Evolutionary conservation across 2,329 filamentous ascomycete species (phyloP), one percentile per base, ranked within the genome.

Genomic region (Sporothrix luriei): DNA sequence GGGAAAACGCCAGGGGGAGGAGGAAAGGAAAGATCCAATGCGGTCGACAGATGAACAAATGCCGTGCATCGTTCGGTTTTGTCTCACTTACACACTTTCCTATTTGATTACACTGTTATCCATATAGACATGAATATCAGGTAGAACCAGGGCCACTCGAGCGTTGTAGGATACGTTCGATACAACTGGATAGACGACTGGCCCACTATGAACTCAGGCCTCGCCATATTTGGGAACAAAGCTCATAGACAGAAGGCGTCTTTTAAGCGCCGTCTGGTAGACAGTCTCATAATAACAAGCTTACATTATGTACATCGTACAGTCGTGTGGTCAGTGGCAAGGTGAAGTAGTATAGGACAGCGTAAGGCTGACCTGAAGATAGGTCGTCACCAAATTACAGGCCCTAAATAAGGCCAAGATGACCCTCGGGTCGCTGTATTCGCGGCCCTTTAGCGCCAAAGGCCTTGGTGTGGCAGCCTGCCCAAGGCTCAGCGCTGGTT

Each of bases 301-400:
- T n/a, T 49, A 52, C 49, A n/a, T n/a, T n/a, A n/a, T n/a, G n/a
- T n/a, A n/a, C n/a, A 29, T 38, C 26, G 4, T 33, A n/a, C 51
- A 11, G 24, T 4, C 9, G 21, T 54, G 26, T 33, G 16, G 24
- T 55, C 13, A 26, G 26, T 10, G 21, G 51, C 46, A 48, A 48
- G 43, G 43, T 13, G 19, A 54, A 24, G 16, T 19, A 24, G 16
- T 19, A 6, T 4, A 40, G n/a, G 24, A 48, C 49, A 64, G 46
- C 46, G 46, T 46, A 65, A 65, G 46, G 61, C 51, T 51, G 61
- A 65, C 13, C 26, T 19, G 21, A 19, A 21, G 61, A 43, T 43
- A 65, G 21, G 29, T n/a, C 19, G 9, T 40, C 19, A n/a, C 29
- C 3, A 29, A 29, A 29, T 29, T 29, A 5, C 29, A 29, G 33